Base-by-base conservation (phyloP, 805 yeast species). In the Wickerhamomyces chambardii region DNA sequence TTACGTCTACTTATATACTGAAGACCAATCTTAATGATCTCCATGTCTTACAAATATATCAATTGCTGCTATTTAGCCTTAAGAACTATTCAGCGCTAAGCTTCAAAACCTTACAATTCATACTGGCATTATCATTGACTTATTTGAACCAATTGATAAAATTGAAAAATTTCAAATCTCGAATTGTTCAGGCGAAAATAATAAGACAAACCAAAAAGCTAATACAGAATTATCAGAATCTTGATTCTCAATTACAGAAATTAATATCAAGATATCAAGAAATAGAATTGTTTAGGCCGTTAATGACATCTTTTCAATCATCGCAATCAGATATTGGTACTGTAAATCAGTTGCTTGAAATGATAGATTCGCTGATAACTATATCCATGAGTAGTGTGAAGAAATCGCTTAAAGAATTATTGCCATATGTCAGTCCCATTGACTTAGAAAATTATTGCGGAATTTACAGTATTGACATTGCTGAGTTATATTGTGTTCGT, bases 381-480 rank as follows among this genome's bases (percentile, higher is more conserved):
- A 44, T 69, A 3, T 38, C 53, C 4, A 43, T 54, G 12, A 64
- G 61, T 33, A 51, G 58, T 7, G 33, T 56, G 4, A 35, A 53
- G 2, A 51, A 47, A 15, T 46, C 55, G 8, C 40, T 59, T 22
- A 43, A 43, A 11, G 45, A 46, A 25, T 33, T 59, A 29, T 31
- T 61, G 3, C 50, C 57, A 9, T 39, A 49, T 34, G 48, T 63
- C 17, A 45, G 58, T 32, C 46, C 51, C 15, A 40, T 51, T 5
- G 66, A 59, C 17, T 45, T 71, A 22, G 54, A 58, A 28, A 59
- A 63, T 38, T 71, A 64, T 40, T 60, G 68, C 41, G 67, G 57
- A 21, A 56, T 70, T 4, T 71, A 70, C 45, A 64, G 56, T 12
- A 44, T 70, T 6, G 47, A 55, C 1, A 27, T 53, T 4, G 35